phyloP scores from a whole-genome alignment of 140 eudicot genomes.

The Cichorium intybus region DNA sequence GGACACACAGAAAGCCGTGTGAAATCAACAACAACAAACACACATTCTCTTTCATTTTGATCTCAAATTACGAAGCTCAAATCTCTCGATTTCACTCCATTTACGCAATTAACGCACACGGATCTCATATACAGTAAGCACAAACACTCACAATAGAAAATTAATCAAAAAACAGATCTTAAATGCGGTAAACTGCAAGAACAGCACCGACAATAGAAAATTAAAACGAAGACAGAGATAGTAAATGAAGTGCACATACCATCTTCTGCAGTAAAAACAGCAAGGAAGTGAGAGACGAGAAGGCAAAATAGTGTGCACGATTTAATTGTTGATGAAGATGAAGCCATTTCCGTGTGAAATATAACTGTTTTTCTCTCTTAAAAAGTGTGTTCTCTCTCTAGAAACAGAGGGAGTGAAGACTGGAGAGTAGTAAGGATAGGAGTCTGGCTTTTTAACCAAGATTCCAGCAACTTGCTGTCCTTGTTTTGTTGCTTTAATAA shows the following conservation, averaged over 20 bases:
- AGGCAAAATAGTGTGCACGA: constrained; percentile 28
- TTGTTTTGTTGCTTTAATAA: constrained; percentile 19
- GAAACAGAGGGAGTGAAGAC: constrained; percentile 20
- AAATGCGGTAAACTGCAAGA: background rate
- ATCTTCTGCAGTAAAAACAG: constrained; percentile 49
- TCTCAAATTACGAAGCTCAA: constrained; percentile 12
- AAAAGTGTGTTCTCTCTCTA: constrained; percentile 17
- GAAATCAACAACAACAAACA: background rate
- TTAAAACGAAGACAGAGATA: background rate
- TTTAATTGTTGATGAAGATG: constrained; percentile 30
- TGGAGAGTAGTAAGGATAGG: constrained; percentile 8
- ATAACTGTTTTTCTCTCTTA: constrained; percentile 10
- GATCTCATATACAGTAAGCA: background rate
- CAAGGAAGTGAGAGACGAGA: constrained; percentile 32
- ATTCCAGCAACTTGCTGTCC: constrained; percentile 31
- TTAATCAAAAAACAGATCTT: constrained; percentile 27
- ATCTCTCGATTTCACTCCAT: constrained; percentile 16
- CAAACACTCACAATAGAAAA: background rate
- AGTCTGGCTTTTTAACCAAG: constrained; percentile 46
- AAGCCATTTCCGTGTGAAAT: constrained; percentile 36
- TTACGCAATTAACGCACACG: background rate
- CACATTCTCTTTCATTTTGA: constrained; percentile 2
- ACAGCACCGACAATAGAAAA: background rate
- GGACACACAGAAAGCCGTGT: background rate
- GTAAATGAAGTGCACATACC: constrained; percentile 36